Evolutionary conservation across 495 filamentous ascomycete genomes (phyloP), one percentile per base, ranked within the genome.

Genomic region (Penicillium lividum): DNA sequence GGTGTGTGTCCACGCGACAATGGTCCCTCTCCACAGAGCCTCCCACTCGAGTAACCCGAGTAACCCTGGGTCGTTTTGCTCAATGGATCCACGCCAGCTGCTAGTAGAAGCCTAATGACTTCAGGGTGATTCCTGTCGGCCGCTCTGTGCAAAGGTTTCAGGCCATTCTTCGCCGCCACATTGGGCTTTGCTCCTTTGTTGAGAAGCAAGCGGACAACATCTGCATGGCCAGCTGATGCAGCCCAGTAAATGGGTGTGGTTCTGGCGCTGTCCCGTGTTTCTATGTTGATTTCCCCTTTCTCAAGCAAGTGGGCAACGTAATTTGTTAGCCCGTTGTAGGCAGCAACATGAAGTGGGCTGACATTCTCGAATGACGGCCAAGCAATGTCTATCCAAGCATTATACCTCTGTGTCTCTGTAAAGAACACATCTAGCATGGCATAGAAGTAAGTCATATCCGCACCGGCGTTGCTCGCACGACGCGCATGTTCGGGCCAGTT

Each of bases 211-310:
- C 50, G 22, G 5, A 64, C 59, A 38, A 65, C 54, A n/a, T 61
- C 61, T 5, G 34, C 46, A 47, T 72, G 60, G 6, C 69, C 65
- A 47, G 22, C 18, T 6, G 15, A 18, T n/a, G 67, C 65, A 45
- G 70, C 72, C 57, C 58, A 65, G 47, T 53, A 66, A 4, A 74
- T 44, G 33, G 72, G 66, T 13, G n/a, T n/a, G n/a, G 68, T 59
- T 22, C 61, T 43, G 4, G 53, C 57, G n/a, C n/a, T n/a, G n/a
- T n/a, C n/a, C n/a, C n/a, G n/a, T 3, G 36, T 46, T 42, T 68
- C 45, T 11, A 56, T 22, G 22, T 63, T 57, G 15, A 29, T 22
- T 11, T 53, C 25, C 16, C 53, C 55, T 16, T 54, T 57, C 34
- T 56, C 34, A n/a, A 68, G 18, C 33, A 68, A 51, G 28, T 60